Evolutionary conservation across 1,139 yeast species (phyloP), one percentile per base, ranked within the genome.

Genomic region (Taiozyma sp.): DNA sequence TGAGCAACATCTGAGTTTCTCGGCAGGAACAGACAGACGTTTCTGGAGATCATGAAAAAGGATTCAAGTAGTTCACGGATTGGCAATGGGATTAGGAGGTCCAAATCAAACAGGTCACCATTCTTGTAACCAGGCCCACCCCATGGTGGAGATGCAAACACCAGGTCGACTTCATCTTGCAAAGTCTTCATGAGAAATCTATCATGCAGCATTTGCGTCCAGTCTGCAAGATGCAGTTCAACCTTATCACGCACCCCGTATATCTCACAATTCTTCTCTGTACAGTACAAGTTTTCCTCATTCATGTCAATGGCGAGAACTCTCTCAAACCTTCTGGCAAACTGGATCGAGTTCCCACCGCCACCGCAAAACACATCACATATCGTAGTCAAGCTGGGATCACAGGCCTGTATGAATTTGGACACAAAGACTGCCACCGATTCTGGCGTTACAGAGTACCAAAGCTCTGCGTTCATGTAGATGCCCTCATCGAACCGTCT

Each of bases 401-500:
- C 66, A 50, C 81, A 74, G n/a, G 74, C 70, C 43, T 66, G 67
- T 24, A 85, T 69, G 52, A 85, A 76, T 47, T 74, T 72, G 0
- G 97, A 92, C 0, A 81, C 69, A 60, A 81, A 81, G 28, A 71
- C 68, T 0, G 96, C 96, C 6, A 88, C 70, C 2, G 68, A 62
- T 64, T 93, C 99, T 0, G 97, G 96, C 0, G 99, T 93, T 5
- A 91, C 97, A 51, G 96, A 86, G 66, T 76, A 93, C 96, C 97
- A 90, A 52, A 91, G 75, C 61, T 87, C 96, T 13, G 81, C 73
- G 2, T 87, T 86, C 73, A 95, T 72, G 58, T 77, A 75, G 13
- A 91, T 75, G 0, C 97, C 96, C 6, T 84, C 80, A 58, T 87
- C 89, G 61, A 72, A 87, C 54, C 68, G 71, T 12, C 78, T 68